Percentiles rank a stretch among this genome's conserved stretches.
Evolutionary conservation across 176 grass and related monocot genomes (phyloP).

Genomic region (Musa troglodytarum): DNA sequence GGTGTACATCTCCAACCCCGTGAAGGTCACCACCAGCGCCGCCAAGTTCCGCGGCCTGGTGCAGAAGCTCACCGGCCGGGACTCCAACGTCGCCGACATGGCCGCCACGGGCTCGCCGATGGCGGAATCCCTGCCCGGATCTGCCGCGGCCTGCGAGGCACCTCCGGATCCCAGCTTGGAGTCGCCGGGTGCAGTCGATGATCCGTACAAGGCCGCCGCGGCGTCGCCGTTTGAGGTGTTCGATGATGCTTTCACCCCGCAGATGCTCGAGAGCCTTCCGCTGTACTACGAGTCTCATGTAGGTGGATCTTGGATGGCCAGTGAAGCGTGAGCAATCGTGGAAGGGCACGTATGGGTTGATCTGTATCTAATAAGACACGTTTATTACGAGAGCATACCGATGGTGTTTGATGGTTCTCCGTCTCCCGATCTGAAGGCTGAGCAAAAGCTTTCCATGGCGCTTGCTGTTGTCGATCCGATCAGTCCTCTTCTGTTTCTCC

Average conservation of each 20-base stretch:
- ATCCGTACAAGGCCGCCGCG: background rate
- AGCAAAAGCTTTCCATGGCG: too few relatives aligned
- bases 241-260: background rate
- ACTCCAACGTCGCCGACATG: conserved; percentile 6
- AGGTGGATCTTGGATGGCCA: background rate
- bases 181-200: background rate
- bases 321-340: background rate
- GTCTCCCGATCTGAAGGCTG: too few relatives aligned
- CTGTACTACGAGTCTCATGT: background rate
- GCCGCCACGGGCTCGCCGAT: background rate
- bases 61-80: conserved; percentile 17
- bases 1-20: conserved; percentile 23
- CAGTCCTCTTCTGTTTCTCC: too few relatives aligned
- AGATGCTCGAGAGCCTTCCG: background rate
- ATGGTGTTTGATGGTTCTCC: too few relatives aligned
- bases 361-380: too few relatives aligned
- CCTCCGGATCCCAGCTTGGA: background rate
- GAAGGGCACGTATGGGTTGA: too few relatives aligned
- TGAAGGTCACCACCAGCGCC: conserved; percentile 16
- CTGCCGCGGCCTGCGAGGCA: too few relatives aligned
- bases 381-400: too few relatives aligned
- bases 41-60: conserved; percentile 10
- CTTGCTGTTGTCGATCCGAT: too few relatives aligned
- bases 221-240: background rate
- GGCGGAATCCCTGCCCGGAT: too few relatives aligned